Conservation (phyloP, 2,329 filamentous ascomycete species). For the Trichoderma guizhouense region DNA sequence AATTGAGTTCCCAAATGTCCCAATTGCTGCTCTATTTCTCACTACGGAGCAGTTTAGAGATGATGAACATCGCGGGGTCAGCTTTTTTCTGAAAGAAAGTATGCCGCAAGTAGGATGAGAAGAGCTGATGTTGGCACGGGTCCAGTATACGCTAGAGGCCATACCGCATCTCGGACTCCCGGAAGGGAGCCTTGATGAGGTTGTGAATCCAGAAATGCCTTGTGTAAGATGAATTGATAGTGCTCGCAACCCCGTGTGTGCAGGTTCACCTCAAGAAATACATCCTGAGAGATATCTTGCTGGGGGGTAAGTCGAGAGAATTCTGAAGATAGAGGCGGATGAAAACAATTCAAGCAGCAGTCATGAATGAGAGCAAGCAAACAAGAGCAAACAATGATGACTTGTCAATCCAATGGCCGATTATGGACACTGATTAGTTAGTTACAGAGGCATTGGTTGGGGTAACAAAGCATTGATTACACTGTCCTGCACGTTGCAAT, state of each 20-base stretch:
- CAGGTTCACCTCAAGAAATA: not conserved
- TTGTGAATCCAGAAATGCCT: not conserved
- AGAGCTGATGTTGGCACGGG: constrained; percentile 40
- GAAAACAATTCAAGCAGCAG: not conserved
- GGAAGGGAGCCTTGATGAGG: not conserved
- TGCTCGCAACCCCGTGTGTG: not conserved
- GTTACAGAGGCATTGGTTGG: not conserved
- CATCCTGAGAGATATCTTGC: not conserved
- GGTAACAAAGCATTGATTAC: not conserved
- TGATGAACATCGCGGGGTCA: not conserved
- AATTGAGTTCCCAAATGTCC: not conserved
- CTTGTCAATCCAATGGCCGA: not conserved
- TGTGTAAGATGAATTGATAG: not conserved
- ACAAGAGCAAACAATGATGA: not conserved
- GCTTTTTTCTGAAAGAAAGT: not conserved
- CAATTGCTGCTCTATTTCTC: not conserved
- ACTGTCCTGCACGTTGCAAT: not conserved
- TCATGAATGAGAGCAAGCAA: not conserved
- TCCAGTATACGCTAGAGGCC: constrained; percentile 38
- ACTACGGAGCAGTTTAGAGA: not conserved
- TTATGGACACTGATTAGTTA: not conserved
- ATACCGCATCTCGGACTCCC: constrained; percentile 18
- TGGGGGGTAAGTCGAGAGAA: not conserved
- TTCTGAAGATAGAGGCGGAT: not conserved
- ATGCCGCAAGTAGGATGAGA: constrained; percentile 27